Percentiles rank a stretch among this genome's conserved stretches.
Evolutionary conservation across 2,329 filamentous ascomycete genomes (phyloP).

Genomic region (Verticillium longisporum): DNA sequence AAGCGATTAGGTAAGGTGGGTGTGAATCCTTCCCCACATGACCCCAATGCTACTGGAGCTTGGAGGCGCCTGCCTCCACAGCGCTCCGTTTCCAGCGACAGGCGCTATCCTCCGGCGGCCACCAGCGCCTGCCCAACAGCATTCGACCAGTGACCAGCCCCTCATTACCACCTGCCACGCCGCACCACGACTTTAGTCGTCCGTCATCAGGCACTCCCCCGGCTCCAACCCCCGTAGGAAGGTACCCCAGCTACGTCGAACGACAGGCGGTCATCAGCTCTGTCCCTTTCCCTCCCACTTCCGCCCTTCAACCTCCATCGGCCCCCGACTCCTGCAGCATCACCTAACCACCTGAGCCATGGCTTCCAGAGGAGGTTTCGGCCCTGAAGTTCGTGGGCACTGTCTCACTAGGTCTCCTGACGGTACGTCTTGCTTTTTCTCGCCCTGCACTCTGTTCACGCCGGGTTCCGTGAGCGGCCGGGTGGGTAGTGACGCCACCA

Average conservation of each 20-base stretch:
- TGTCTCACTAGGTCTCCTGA: constrained; percentile 79
- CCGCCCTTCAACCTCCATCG: neutral
- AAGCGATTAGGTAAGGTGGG: neutral
- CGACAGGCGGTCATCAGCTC: neutral
- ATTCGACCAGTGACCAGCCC: neutral
- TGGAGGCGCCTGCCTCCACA: neutral
- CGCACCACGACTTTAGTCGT: neutral
- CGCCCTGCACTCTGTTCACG: neutral
- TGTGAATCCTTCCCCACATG: neutral
- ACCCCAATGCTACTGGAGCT: neutral
- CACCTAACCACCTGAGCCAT: constrained; percentile 33
- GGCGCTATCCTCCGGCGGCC: neutral
- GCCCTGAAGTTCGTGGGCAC: constrained; percentile 90
- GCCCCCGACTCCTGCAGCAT: neutral
- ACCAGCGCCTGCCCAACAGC: neutral
- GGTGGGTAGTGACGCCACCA: neutral
- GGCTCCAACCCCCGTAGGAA: neutral
- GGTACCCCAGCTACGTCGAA: neutral
- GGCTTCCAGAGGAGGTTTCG: constrained; percentile 63
- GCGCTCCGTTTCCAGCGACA: neutral
- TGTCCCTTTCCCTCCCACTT: neutral
- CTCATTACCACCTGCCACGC: neutral
- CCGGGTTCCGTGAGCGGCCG: neutral
- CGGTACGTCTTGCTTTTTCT: constrained; percentile 49
- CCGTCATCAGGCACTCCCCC: constrained; percentile 1